phyloP scores from a whole-genome alignment of 2,329 filamentous ascomycete genomes.

The Fusarium sp. region DNA sequence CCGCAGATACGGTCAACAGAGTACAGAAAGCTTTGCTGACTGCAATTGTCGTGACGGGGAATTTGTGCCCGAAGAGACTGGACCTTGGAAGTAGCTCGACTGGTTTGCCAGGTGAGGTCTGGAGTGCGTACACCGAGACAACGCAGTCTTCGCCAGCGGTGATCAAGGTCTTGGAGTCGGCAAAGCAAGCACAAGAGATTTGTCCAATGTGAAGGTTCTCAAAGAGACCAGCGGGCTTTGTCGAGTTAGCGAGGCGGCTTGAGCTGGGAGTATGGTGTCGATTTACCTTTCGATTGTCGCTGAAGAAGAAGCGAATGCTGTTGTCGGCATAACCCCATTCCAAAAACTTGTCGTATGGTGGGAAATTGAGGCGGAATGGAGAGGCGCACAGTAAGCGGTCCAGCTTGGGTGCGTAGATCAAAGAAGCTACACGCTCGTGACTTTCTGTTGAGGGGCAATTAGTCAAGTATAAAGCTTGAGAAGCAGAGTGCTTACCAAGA shows the following conservation, averaged over 20 bases:
- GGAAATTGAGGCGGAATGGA: conserved; percentile 86
- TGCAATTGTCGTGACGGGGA: conserved; percentile 82
- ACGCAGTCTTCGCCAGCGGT: conserved; percentile 95
- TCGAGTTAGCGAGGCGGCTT: conserved; percentile 44
- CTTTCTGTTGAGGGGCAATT: conserved; percentile 59
- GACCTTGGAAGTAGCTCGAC: conserved; percentile 83
- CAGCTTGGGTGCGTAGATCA: conserved; percentile 81
- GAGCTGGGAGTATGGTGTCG: conserved; percentile 1
- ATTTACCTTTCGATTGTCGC: conserved; percentile 78
- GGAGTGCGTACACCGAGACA: conserved; percentile 83
- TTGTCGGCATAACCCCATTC: conserved; percentile 97
- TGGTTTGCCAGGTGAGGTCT: conserved; percentile 69
- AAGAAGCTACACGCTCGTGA: conserved; percentile 81
- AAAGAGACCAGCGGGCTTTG: conserved; percentile 79
- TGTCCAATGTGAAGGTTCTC: conserved; percentile 95
- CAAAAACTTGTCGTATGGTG: conserved; percentile 91
- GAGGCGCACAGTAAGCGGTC: conserved; percentile 87
- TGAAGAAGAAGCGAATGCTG: conserved; percentile 89
- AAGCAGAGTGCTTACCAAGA: conserved; percentile 61
- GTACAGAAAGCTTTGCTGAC: conserved; percentile 90
- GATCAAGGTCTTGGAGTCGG: conserved; percentile 89
- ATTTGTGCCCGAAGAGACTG: conserved; percentile 90
- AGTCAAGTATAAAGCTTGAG: neutral
- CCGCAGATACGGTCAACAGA: conserved; percentile 82
- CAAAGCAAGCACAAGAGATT: conserved; percentile 84